phyloP scores from a whole-genome alignment of 1,284 basidiomycete species.

The Sporisorium scitamineum region DNA sequence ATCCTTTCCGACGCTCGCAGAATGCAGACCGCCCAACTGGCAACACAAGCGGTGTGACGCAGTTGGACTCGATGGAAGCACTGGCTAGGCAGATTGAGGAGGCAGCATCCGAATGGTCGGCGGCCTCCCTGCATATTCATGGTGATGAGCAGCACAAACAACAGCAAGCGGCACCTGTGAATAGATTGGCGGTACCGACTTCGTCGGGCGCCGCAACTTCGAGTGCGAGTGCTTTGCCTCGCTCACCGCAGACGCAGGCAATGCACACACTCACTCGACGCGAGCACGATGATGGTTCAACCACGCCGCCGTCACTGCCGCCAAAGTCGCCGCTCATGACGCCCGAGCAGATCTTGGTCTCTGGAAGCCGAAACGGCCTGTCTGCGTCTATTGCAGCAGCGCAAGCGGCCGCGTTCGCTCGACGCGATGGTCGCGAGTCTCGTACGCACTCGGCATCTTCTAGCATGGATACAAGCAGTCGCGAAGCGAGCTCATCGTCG shows the following conservation, averaged over 20 bases:
- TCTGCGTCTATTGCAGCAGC: slow-evolving; percentile 44
- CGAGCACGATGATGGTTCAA: slow-evolving; percentile 8
- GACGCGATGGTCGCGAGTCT: slow-evolving; percentile 13
- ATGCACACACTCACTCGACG: slow-evolving; percentile 41
- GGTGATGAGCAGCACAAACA: not conserved
- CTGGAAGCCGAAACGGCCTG: slow-evolving; percentile 30
- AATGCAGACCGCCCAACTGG: not conserved
- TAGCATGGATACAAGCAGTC: slow-evolving; percentile 8
- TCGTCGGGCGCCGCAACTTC: not conserved
- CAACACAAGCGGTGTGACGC: not conserved
- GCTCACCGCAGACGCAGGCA: slow-evolving; percentile 48
- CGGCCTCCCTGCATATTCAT: not conserved
- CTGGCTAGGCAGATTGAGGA: slow-evolving; percentile 35
- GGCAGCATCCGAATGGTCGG: slow-evolving; percentile 22
- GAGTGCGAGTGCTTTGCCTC: not conserved
- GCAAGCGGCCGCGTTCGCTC: slow-evolving; percentile 44
- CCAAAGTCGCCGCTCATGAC: slow-evolving; percentile 47
- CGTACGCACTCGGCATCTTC: slow-evolving; percentile 14
- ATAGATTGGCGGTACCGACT: slow-evolving; percentile 3
- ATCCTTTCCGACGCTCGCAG: slow-evolving; percentile 13
- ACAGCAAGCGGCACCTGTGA: slow-evolving; percentile 2
- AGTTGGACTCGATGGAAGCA: slow-evolving; percentile 27
- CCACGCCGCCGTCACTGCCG: slow-evolving; percentile 25
- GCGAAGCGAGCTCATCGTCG: not conserved
- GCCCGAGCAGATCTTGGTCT: slow-evolving; percentile 33